Conservation (phyloP, 495 filamentous ascomycete genomes). For the Podospora fimiseda region DNA sequence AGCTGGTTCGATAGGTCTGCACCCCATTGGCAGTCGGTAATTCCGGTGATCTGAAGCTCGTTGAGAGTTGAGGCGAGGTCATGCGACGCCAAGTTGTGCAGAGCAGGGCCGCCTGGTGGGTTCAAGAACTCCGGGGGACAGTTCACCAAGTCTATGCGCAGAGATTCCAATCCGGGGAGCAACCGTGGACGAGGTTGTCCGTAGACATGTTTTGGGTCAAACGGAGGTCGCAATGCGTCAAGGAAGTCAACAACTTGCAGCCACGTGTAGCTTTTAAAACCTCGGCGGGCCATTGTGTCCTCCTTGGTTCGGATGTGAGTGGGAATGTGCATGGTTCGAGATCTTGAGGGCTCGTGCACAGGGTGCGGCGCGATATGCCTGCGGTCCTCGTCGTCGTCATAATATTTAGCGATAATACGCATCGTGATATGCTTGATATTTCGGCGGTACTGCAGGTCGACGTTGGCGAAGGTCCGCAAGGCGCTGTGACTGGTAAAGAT, state of each 20-base stretch:
- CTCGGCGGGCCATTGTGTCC: slow-evolving; percentile 28
- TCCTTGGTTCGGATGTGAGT: slow-evolving; percentile 30
- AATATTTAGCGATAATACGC: slow-evolving; percentile 42
- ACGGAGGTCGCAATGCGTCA: slow-evolving; percentile 33
- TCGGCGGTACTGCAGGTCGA: slow-evolving; percentile 27
- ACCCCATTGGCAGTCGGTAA: slow-evolving; percentile 32
- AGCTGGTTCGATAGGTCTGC: slow-evolving; percentile 30
- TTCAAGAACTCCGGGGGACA: slow-evolving; percentile 32
- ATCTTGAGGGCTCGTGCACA: too few relatives aligned
- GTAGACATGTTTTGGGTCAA: slow-evolving; percentile 23
- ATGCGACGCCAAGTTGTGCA: slow-evolving; percentile 34
- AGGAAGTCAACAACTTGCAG: slow-evolving; percentile 41
- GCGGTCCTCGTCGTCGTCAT: slow-evolving; percentile 38
- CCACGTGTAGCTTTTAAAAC: slow-evolving; percentile 45
- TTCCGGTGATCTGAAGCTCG: slow-evolving; percentile 38
- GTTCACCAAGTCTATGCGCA: slow-evolving; percentile 45
- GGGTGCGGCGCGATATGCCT: slow-evolving; percentile 20
- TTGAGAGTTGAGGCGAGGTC: slow-evolving; percentile 39
- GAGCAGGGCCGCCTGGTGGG: slow-evolving; percentile 20
- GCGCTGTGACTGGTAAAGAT: slow-evolving; percentile 40
- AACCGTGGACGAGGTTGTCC: slow-evolving; percentile 27
- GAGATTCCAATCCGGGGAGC: slow-evolving; percentile 32
- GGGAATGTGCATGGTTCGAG: slow-evolving; percentile 21
- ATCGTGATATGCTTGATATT: slow-evolving; percentile 35
- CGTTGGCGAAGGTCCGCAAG: slow-evolving; percentile 33